These are phyloP conservation scores for Torulaspora maleeae DNA, from an alignment of 805 yeast species.

Conservation along the genomic window DNA sequence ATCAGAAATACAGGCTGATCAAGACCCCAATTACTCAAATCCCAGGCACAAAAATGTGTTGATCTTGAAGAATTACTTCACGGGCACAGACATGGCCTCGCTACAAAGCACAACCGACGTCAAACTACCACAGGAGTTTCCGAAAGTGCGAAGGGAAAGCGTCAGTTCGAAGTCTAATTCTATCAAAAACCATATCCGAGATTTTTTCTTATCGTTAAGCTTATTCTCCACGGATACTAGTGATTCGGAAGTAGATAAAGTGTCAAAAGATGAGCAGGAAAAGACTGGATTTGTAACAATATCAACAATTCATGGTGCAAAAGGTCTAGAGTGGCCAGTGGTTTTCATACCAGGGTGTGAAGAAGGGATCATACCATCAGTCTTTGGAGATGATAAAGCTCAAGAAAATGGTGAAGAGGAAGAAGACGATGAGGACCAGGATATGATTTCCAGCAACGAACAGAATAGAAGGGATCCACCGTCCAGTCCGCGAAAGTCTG, in stretches of 20 bases:
- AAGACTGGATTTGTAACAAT: slow-evolving; percentile 42
- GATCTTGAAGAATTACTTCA: slow-evolving; percentile 24
- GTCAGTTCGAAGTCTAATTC: background rate
- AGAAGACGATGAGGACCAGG: slow-evolving; percentile 25
- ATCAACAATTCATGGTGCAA: slow-evolving; percentile 87
- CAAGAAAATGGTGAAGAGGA: slow-evolving; percentile 25
- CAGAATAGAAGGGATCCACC: slow-evolving; percentile 10
- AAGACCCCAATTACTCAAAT: slow-evolving; percentile 23
- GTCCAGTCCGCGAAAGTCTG: slow-evolving; percentile 6
- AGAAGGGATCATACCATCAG: slow-evolving; percentile 63
- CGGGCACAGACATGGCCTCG: slow-evolving; percentile 12
- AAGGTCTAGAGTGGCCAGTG: slow-evolving; percentile 94
- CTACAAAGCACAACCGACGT: background rate
- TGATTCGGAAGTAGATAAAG: slow-evolving; percentile 15
- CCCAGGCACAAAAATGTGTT: slow-evolving; percentile 29
- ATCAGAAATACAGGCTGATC: slow-evolving; percentile 16
- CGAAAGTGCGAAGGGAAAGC: background rate
- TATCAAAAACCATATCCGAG: slow-evolving; percentile 23
- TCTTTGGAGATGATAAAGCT: slow-evolving; percentile 39
- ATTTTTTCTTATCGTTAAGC: slow-evolving; percentile 37
- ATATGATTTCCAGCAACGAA: slow-evolving; percentile 14
- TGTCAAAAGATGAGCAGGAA: slow-evolving; percentile 19
- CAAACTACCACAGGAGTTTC: background rate
- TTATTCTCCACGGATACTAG: slow-evolving; percentile 31
- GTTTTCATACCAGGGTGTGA: slow-evolving; percentile 75